phyloP scores from a whole-genome alignment of 2,329 filamentous ascomycete genomes.

The Talaromyces sp. region DNA sequence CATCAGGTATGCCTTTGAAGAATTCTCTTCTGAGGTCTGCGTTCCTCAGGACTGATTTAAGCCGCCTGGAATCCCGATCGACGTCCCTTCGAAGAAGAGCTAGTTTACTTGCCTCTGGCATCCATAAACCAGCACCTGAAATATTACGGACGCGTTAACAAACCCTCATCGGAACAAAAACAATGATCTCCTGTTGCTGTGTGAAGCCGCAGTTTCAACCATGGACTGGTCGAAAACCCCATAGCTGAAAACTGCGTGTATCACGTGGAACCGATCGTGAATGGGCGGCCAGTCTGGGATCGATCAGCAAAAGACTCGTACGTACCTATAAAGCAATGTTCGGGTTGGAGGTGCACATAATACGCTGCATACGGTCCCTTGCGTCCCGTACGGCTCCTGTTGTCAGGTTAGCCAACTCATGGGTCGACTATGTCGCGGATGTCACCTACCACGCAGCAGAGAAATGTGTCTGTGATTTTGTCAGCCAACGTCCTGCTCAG shows the following conservation, averaged over 20 bases:
- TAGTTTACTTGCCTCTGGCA: constrained; percentile 65
- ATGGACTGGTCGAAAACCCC: background rate
- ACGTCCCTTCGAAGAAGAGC: constrained; percentile 68
- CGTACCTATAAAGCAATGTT: constrained; percentile 66
- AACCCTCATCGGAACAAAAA: background rate
- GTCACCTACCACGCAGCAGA: constrained; percentile 67
- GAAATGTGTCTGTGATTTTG: constrained; percentile 63
- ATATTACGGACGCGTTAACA: background rate
- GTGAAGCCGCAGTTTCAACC: background rate
- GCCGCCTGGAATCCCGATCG: constrained; percentile 65
- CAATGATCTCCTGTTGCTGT: background rate
- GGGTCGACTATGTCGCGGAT: constrained; percentile 8
- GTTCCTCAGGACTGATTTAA: constrained; percentile 65
- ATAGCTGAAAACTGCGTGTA: background rate
- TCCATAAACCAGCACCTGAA: constrained; percentile 74
- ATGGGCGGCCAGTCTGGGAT: background rate
- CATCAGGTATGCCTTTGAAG: constrained; percentile 54
- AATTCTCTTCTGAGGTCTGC: constrained; percentile 61
- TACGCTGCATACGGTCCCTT: constrained; percentile 87
- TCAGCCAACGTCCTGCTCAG: constrained; percentile 23
- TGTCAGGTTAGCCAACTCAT: constrained; percentile 22
- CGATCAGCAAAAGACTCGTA: constrained; percentile 22
- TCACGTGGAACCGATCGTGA: background rate
- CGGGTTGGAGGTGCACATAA: constrained; percentile 77
- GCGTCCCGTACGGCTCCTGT: constrained; percentile 72